These are phyloP conservation scores for Chrysoporthe deuterocubensis DNA, from an alignment of 2,329 filamentous ascomycete species.

Conservation along the genomic window DNA sequence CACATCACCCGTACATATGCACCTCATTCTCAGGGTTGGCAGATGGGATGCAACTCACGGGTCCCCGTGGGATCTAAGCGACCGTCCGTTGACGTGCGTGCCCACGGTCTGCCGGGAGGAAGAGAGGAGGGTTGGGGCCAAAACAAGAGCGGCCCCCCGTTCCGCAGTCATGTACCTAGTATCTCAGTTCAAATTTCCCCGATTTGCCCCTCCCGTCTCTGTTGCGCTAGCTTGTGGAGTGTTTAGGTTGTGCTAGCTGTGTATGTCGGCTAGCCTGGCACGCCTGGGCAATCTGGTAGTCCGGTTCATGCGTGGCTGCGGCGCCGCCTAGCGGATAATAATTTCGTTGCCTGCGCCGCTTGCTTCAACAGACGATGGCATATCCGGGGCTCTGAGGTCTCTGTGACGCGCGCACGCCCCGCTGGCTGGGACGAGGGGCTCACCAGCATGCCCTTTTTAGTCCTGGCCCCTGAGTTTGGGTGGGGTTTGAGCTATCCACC, in stretches of 20 bases:
- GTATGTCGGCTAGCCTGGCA: neutral
- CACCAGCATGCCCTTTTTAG: neutral
- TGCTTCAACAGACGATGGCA: neutral
- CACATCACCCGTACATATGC: neutral
- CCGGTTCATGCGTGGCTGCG: constrained; percentile 1
- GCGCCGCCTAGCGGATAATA: neutral
- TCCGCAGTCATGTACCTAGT: no score
- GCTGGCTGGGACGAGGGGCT: neutral
- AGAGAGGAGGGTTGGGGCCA: neutral
- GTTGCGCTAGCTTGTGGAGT: no score
- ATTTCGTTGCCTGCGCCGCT: constrained; percentile 4
- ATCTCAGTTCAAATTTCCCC: no score
- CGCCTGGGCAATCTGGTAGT: neutral
- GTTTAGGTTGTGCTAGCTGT: neutral
- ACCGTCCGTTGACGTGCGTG: neutral
- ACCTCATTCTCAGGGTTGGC: neutral
- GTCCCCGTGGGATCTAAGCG: neutral
- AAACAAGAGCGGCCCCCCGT: neutral
- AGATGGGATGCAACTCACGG: neutral
- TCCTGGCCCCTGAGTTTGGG: neutral
- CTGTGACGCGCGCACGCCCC: neutral
- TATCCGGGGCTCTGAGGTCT: neutral
- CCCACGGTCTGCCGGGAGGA: no score
- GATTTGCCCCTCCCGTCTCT: no score
- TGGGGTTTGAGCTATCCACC: neutral